Evolutionary conservation across 2,329 filamentous ascomycete genomes (phyloP), one percentile per base, ranked within the genome.

Genomic region (Apiospora malaysiana): DNA sequence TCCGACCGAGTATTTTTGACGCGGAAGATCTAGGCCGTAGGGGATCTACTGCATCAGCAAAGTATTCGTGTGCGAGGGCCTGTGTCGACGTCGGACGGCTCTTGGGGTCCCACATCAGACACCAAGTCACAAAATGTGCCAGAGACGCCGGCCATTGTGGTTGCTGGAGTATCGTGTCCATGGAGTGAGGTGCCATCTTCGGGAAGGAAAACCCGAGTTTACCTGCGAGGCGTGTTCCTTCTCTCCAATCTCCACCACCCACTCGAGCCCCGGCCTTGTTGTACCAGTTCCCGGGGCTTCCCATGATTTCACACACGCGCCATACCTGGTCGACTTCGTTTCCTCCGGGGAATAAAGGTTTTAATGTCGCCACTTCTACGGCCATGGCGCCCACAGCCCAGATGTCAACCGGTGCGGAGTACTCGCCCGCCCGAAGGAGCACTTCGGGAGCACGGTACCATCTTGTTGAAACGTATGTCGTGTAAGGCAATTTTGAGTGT

Each of bases 291-390:
- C 96, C 96, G 2, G 96, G 96, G 83, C 95, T 98, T 68, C 96
- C 96, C 96, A 99, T 99, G 71, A 99, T 97, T 81, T 99, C 96
- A 80, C 96, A 99, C 0, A 99, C 94, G 76, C 96, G 92, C 96
- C 96, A 99, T 1, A 99, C 96, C 82, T 99, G 96, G 77, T 99
- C 96, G 1, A 99, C 96, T 84, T 99, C 96, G 80, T 99, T 99
- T 78, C 94, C 94, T 76, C 96, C 96, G 14, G 96, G 96, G 86
- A 99, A 99, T 14, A 99, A 85, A 23, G 96, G 96, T 85, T 98
- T 99, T 71, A 99, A 81, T 0, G 96, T 99, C 37, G 96, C 96
- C 73, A 99, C 93, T 81, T 99, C 96, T 14, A 99, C 96, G 8
- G 96, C 96, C 96, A 99, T 99, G 25, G 96, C 96, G 77, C 96